phyloP scores from a whole-genome alignment of 768 basidiomycete species.

The Auricularia auricula-judae region DNA sequence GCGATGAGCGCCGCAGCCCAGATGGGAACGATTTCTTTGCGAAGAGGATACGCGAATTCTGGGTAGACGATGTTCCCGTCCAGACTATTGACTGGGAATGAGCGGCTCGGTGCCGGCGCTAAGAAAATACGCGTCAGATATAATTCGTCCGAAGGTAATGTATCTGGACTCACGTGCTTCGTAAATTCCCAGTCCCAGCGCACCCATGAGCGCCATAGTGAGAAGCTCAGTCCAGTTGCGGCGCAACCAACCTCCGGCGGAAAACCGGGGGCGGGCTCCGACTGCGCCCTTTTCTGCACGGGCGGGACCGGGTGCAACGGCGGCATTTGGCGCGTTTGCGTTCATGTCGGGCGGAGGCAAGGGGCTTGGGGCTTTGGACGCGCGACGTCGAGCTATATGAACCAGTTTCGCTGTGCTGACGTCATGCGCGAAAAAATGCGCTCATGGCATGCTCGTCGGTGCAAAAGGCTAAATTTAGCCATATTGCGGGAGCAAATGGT shows the following conservation, averaged over 20 bases:
- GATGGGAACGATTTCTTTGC: slow-evolving; percentile 44
- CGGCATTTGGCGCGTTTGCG: background rate
- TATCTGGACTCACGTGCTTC: slow-evolving; percentile 27
- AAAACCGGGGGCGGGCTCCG: slow-evolving; percentile 15
- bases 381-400: too few species aligned
- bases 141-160: background rate
- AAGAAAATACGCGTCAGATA: slow-evolving; percentile 6
- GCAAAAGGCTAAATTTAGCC: too few species aligned
- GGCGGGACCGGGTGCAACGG: background rate
- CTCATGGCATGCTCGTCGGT: too few species aligned
- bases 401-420: too few species aligned
- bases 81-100: slow-evolving; percentile 33
- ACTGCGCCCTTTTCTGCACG: background rate
- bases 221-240: slow-evolving; percentile 41
- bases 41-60: slow-evolving; percentile 37
- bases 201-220: slow-evolving; percentile 49
- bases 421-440: too few species aligned
- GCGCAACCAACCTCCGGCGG: slow-evolving; percentile 29
- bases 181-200: slow-evolving; percentile 41
- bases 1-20: slow-evolving; percentile 41
- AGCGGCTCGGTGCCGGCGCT: slow-evolving; percentile 34
- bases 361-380: too few species aligned
- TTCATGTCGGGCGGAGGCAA: too few species aligned
- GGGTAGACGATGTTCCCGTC: slow-evolving; percentile 43
- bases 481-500: too few species aligned